A percentile compares a stretch with the other conserved stretches of the same genome.
Evolutionary conservation across 805 yeast genomes (phyloP).

Genomic region (Yamadazyma insecticola): DNA sequence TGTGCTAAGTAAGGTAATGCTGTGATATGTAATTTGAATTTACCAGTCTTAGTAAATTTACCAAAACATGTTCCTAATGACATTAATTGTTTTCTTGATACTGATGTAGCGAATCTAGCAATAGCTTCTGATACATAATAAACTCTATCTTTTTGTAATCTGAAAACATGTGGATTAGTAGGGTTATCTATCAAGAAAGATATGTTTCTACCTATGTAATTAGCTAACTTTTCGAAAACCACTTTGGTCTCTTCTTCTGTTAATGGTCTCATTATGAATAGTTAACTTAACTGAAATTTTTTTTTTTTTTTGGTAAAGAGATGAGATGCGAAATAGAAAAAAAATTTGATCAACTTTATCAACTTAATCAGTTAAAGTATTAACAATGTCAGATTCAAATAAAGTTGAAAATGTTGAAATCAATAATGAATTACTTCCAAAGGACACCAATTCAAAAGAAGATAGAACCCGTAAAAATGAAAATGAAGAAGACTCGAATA

Average conservation of each 20-base stretch:
- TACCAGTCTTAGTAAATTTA: slow-evolving; percentile 95
- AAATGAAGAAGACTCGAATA: slow-evolving; percentile 1
- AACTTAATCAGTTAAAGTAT: no score
- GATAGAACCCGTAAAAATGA: slow-evolving; percentile 3
- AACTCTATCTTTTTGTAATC: slow-evolving; percentile 94
- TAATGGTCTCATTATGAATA: slow-evolving; percentile 70
- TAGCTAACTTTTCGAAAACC: slow-evolving; percentile 93
- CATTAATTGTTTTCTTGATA: slow-evolving; percentile 86
- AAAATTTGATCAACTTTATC: no score
- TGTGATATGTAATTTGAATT: slow-evolving; percentile 93
- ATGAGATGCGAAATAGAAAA: slow-evolving; percentile 10
- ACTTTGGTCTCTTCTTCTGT: slow-evolving; percentile 97
- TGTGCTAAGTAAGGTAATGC: slow-evolving; percentile 76
- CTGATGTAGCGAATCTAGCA: slow-evolving; percentile 84
- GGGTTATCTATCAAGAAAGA: slow-evolving; percentile 79
- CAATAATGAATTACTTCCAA: no score
- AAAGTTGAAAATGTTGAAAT: no score
- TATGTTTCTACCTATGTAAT: slow-evolving; percentile 94
- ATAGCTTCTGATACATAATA: slow-evolving; percentile 83
- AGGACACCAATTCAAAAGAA: no score
- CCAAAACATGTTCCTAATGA: slow-evolving; percentile 92
- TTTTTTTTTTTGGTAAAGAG: background rate
- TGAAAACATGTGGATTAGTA: slow-evolving; percentile 87
- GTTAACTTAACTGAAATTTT: background rate
- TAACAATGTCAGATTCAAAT: no score